Percentiles rank a stretch among this genome's conserved stretches.
phyloP scores from a whole-genome alignment of 345 rosid species.

The Triadica sebifera region DNA sequence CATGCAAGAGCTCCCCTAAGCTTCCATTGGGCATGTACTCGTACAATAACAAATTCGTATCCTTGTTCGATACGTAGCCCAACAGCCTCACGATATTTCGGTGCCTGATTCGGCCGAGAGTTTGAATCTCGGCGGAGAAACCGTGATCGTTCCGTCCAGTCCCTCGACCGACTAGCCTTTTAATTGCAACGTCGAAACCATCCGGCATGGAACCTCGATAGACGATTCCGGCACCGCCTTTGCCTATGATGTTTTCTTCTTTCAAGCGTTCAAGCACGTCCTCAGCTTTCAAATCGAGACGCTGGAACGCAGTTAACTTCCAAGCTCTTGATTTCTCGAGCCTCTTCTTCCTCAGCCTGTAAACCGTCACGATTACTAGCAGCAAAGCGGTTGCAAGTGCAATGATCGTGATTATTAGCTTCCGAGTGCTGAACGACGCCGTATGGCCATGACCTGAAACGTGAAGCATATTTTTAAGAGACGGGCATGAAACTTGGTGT shows the following conservation, averaged over 20 bases:
- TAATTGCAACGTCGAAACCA: constrained; percentile 72
- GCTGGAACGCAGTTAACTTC: constrained; percentile 83
- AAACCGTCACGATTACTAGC: constrained; percentile 43
- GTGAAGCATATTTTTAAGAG: constrained; percentile 16
- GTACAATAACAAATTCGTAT: constrained; percentile 69
- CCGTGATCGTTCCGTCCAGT: constrained; percentile 69
- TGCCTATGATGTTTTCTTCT: constrained; percentile 89
- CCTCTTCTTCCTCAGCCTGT: constrained; percentile 45
- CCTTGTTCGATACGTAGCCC: constrained; percentile 81
- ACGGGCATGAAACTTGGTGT: constrained; percentile 42
- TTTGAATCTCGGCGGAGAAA: constrained; percentile 89
- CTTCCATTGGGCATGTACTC: constrained; percentile 95
- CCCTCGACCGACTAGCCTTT: constrained; percentile 62
- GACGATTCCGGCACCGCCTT: constrained; percentile 91
- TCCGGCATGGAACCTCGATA: constrained; percentile 80
- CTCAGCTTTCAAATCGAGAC: constrained; percentile 70
- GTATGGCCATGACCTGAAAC: constrained; percentile 29
- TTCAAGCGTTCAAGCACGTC: constrained; percentile 76
- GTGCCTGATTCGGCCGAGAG: constrained; percentile 78
- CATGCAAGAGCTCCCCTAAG: constrained; percentile 80
- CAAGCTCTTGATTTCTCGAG: constrained; percentile 51
- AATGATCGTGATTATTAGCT: constrained; percentile 44
- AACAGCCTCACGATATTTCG: constrained; percentile 78
- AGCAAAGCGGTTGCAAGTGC: constrained; percentile 40
- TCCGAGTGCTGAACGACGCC: constrained; percentile 38